These are phyloP conservation scores for Syzygium aqueum DNA, from an alignment of 345 rosid genomes.

Conservation along the genomic window DNA sequence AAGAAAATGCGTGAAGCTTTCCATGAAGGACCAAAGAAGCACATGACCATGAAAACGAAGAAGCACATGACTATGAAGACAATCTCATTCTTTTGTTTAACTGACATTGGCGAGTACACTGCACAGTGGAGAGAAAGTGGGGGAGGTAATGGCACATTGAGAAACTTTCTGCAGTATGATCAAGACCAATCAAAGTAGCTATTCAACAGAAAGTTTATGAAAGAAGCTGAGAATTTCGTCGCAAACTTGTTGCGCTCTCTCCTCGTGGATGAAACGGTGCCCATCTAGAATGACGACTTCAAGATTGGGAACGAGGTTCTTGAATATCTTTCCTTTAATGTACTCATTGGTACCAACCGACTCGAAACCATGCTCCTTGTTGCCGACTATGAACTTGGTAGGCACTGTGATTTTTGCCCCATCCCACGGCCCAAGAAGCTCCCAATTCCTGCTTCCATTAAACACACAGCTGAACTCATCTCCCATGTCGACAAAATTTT, in stretches of 20 bases:
- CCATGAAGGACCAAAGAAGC: neutral
- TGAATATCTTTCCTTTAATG: slow-evolving; percentile 43
- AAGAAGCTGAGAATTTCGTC: slow-evolving; percentile 36
- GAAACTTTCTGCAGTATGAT: neutral
- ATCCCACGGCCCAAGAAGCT: slow-evolving; percentile 60
- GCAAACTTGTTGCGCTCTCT: slow-evolving; percentile 49
- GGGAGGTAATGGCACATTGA: neutral
- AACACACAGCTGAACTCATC: neutral
- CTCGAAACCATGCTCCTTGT: slow-evolving; percentile 46
- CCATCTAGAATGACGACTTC: slow-evolving; percentile 61
- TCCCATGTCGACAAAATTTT: neutral
- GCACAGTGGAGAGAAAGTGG: neutral
- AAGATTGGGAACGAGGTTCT: slow-evolving; percentile 45
- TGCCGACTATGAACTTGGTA: slow-evolving; percentile 65
- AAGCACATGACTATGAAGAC: neutral
- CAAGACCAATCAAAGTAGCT: neutral
- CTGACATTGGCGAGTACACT: neutral
- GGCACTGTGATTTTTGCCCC: slow-evolving; percentile 47
- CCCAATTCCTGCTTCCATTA: slow-evolving; percentile 45
- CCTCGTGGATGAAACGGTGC: slow-evolving; percentile 67
- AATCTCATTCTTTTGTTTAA: neutral
- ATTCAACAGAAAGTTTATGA: neutral
- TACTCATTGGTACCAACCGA: slow-evolving; percentile 40
- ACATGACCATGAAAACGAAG: neutral
- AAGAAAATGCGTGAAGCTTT: neutral